Evolutionary conservation across 1,139 yeast genomes (phyloP), one percentile per base, ranked within the genome.

Genomic region (Magnusiomyces magnusii): DNA sequence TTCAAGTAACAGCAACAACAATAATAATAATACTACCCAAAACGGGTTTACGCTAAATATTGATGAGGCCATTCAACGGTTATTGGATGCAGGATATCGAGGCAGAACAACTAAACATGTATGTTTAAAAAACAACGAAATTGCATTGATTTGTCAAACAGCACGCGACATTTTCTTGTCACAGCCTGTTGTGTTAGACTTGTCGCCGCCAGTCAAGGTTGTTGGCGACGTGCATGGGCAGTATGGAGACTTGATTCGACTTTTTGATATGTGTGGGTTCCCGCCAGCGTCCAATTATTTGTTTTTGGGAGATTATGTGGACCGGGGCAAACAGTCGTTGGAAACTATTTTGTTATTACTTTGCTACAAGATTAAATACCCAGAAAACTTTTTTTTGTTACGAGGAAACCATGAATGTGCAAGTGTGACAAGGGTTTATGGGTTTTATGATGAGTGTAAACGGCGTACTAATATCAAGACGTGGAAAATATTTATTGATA

Each of bases 171-270:
- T 93, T 25, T 87, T 93, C 66, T 75, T 93, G 61, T 81, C 87
- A 47, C 98, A 93, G 71, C 99, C 99, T 2, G 81, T 96, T 5
- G 75, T 93, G 59, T 76, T 93, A 58, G 98, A 93, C 71, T 77
- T 93, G 62, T 84, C 91, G 21, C 96, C 98, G 0, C 98, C 99
- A 0, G 99, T 93, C 21, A 93, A 93, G 73, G 92, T 93, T 49
- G 98, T 92, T 5, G 99, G 98, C 53, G 99, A 93, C 71, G 96
- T 93, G 47, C 99, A 93, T 73, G 98, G 99, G 23, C 99, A 93
- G 72, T 93, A 86, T 73, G 88, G 91, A 57, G 99, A 93, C 73
- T 77, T 93, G 66, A 85, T 93, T 64, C 82, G 98, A 65, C 80
- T 93, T 66, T 93, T 93, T 73, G 91, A 95, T 55, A 90, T 89